Base-by-base conservation (phyloP, 805 yeast species). In the Yueomyces sp. region DNA sequence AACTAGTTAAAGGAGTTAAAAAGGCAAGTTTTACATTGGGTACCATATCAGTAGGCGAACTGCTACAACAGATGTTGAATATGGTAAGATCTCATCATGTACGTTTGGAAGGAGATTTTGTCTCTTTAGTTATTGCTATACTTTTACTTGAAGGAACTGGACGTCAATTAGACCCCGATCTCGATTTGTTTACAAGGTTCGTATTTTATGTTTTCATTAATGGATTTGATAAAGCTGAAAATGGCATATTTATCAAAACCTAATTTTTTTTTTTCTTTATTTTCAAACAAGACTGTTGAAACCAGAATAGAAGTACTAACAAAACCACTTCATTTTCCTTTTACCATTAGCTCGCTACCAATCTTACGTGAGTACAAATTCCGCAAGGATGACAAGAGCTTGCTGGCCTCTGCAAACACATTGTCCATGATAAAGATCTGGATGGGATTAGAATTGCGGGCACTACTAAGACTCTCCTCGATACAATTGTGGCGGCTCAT, bases 31-130 rank as follows among this genome's bases (percentile, higher is more conserved):
- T 92, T 57, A 85, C 96, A 1, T 67, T 92, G 42, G 97, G 97
- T 0, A 83, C 86, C 40, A 81, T 92, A 11, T 83, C 90, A 36
- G 85, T 92, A 49, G 96, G 97, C 3, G 96, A 88, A 54, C 67
- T 92, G 45, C 68, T 92, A 45, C 92, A 86, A 52, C 82, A 79
- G 55, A 88, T 90, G 71, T 70, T 92, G 46, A 69, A 79, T 3
- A 87, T 92, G 96, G 97, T 92, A 26, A 69, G 97, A 48, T 67
- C 70, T 8, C 98, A 92, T 61, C 99, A 92, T 62, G 98, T 92
- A 27, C 73, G 96, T 56, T 84, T 92, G 95, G 99, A 92, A 57
- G 94, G 95, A 5, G 98, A 92, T 62, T 92, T 92, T 57, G 79
- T 92, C 38, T 86, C 95, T 31, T 95, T 92, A 28, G 82, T 92